Evolutionary conservation across 331 rosid species (phyloP), one percentile per base, ranked within the genome.

Genomic region (Prunus yedoensis): DNA sequence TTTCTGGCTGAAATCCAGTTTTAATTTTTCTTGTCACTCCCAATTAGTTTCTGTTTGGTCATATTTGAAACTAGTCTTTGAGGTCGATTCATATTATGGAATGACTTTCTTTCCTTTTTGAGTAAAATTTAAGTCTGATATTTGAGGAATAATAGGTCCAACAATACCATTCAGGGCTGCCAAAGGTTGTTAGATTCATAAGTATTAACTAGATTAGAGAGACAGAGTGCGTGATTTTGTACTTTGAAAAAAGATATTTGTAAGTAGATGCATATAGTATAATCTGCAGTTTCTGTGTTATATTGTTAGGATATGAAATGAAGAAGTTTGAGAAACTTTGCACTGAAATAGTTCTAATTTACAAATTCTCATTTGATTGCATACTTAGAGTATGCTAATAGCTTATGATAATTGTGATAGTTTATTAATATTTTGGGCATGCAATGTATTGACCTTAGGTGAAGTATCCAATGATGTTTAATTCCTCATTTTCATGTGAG

Each of bases 61-160:
- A 17, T 65, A 18, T 18, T 65, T n/a, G 70, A 41, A 18, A 35
- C 28, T 65, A 65, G 51, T 41, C 60, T 54, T 56, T 18, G 51
- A 38, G 7, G 51, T 21, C 17, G 69, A 10, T 23, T 16, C n/a
- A 51, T 12, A n/a, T 10, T 11, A 14, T 18, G 51, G 70, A 65
- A 38, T 18, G 28, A 65, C 51, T 38, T 65, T 7, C 9, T 63
- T 50, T 27, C 32, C n/a, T 65, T 73, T 76, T 67, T 4, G 11
- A 12, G 75, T 77, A 27, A 17, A 70, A 56, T 66, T 65, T 18
- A 64, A 53, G 73, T 43, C 61, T 28, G 71, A 77, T 77, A 62
- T 35, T 45, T 23, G 53, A 57, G 62, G 52, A 6, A 10, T 50
- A 27, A 2, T 45, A 10, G 25, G 38, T 65, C 79, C 52, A 56